Percentiles rank a stretch among this genome's conserved stretches.
phyloP scores from a whole-genome alignment of 129 eudicot species.

The Arctium lappa region DNA sequence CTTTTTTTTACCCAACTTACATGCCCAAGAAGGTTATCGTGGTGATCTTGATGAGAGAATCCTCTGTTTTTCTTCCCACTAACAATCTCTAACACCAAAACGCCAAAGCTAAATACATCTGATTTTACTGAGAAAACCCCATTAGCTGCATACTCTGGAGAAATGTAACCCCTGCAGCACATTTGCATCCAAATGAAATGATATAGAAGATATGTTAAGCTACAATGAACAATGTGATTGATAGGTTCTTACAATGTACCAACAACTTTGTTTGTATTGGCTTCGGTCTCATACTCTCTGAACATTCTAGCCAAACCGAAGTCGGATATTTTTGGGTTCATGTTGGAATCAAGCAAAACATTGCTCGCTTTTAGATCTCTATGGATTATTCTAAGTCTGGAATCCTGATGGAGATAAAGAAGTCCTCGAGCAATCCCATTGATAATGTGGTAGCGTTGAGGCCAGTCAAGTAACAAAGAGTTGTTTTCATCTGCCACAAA shows the following conservation, averaged over 20 bases:
- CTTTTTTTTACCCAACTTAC: slow-evolving; percentile 9
- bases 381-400: slow-evolving; percentile 26
- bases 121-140: slow-evolving; percentile 30
- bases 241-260: slow-evolving; percentile 37
- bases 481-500: slow-evolving; percentile 8
- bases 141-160: slow-evolving; percentile 26
- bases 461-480: slow-evolving; percentile 30
- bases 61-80: slow-evolving; percentile 36
- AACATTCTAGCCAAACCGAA: slow-evolving; percentile 44
- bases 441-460: slow-evolving; percentile 34
- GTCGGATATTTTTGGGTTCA: slow-evolving; percentile 46
- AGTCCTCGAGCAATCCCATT: slow-evolving; percentile 45
- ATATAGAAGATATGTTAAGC: background rate
- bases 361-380: slow-evolving; percentile 44
- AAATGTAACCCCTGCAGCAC: slow-evolving; percentile 8
- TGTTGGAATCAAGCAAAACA: slow-evolving; percentile 28
- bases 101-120: slow-evolving; percentile 31
- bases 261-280: slow-evolving; percentile 31
- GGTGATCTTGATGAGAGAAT: slow-evolving; percentile 24
- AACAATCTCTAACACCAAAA: slow-evolving; percentile 22
- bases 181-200: background rate
- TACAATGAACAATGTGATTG: background rate
- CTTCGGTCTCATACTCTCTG: slow-evolving; percentile 25
- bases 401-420: slow-evolving; percentile 47
- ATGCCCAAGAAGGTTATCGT: slow-evolving; percentile 25